A percentile compares a stretch with the other conserved stretches of the same genome.
phyloP scores from a whole-genome alignment of 2,329 filamentous ascomycete species.

The Dactylellina cionopaga region DNA sequence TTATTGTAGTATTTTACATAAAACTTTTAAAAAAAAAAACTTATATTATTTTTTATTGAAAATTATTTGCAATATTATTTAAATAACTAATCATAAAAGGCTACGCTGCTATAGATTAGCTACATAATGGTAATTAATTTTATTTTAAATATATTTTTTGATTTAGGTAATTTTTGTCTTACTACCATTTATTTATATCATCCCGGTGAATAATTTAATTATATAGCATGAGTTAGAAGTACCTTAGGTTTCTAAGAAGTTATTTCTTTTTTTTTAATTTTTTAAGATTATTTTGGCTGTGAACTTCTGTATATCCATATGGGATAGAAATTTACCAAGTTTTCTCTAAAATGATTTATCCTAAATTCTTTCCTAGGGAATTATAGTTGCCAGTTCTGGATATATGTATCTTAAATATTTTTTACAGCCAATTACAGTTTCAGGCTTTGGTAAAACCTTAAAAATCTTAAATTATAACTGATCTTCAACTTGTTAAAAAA shows the following conservation, averaged over 20 bases:
- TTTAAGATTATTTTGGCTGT: conserved; percentile 2
- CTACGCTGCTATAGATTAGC: conserved; percentile 64
- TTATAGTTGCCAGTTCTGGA: conserved; percentile 59
- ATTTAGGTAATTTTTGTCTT: conserved; percentile 58
- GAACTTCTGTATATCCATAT: conserved; percentile 24
- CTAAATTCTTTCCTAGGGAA: neutral
- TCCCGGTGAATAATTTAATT: conserved; percentile 65
- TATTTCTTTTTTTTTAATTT: conserved; percentile 7
- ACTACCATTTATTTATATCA: conserved; percentile 62
- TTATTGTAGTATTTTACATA: conserved; percentile 58
- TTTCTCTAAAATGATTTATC: neutral
- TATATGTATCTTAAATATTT: conserved; percentile 63
- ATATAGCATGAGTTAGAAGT: conserved; percentile 65
- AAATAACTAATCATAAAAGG: conserved; percentile 67
- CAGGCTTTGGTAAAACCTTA: conserved; percentile 63
- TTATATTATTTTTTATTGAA: conserved; percentile 16
- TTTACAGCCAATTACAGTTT: conserved; percentile 60
- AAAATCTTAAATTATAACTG: conserved; percentile 62
- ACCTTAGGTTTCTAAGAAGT: conserved; percentile 64
- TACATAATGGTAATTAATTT: conserved; percentile 62
- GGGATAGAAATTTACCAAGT: conserved; percentile 21
- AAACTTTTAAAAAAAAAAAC: conserved; percentile 60
- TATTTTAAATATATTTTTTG: conserved; percentile 67
- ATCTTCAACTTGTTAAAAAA: conserved; percentile 59
- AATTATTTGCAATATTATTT: conserved; percentile 64